Percentiles rank a stretch among this genome's conserved stretches.
Evolutionary conservation across 2,329 filamentous ascomycete genomes (phyloP).

Genomic region (Diaporthe sp.): DNA sequence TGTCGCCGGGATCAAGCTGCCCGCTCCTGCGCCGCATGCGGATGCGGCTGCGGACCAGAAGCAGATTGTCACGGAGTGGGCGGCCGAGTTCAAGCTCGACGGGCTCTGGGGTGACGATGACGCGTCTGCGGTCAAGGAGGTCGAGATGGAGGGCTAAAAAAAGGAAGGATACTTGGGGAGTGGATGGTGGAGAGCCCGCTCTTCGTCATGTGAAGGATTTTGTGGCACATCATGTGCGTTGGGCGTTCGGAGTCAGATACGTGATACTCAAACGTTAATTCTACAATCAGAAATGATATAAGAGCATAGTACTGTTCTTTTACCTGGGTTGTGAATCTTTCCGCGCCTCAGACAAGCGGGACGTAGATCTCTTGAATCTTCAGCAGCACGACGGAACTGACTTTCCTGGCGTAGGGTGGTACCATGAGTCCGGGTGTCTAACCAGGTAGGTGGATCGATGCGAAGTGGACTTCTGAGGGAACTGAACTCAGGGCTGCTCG

Average conservation of each 20-base stretch:
- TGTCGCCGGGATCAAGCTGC: slow-evolving; percentile 41
- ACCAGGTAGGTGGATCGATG: neutral
- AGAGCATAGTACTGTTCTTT: neutral
- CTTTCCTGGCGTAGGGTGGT: no score
- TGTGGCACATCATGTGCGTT: neutral
- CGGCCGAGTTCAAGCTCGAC: slow-evolving; percentile 94
- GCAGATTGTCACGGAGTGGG: slow-evolving; percentile 92
- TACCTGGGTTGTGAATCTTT: neutral
- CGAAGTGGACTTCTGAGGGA: neutral
- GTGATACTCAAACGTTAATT: slow-evolving; percentile 29
- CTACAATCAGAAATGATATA: neutral
- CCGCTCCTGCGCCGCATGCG: slow-evolving; percentile 57
- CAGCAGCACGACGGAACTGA: neutral
- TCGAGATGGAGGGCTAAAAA: slow-evolving; percentile 67
- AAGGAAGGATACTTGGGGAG: no score
- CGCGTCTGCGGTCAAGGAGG: slow-evolving; percentile 51
- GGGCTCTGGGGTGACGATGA: slow-evolving; percentile 84
- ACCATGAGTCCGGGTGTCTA: neutral
- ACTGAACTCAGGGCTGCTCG: neutral
- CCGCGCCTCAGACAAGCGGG: neutral
- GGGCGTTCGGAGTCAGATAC: slow-evolving; percentile 27
- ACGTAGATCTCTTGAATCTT: neutral
- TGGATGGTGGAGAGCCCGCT: neutral
- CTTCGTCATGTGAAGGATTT: neutral
- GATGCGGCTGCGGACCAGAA: slow-evolving; percentile 77